Base-by-base conservation (phyloP, 352 stramenopile genomes). In the Phytophthora agathidicida region DNA sequence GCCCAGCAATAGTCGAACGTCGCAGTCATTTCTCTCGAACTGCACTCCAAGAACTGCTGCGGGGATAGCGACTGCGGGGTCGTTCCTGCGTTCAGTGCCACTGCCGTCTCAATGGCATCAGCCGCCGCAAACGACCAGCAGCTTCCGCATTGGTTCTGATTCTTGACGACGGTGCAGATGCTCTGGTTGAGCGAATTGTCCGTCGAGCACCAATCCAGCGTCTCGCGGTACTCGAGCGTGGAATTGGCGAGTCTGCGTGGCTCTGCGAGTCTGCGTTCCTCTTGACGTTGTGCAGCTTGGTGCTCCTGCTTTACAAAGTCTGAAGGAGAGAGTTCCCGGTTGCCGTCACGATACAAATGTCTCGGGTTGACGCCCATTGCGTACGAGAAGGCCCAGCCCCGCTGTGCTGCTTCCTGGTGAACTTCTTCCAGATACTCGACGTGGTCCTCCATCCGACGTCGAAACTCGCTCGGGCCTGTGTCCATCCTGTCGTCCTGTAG, bases 1-100 rank as follows among this genome's bases (percentile, higher is more conserved):
- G 82, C 77, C 83, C 83, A 94, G 57, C 85, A 94, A 56, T 94
- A 94, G 35, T 84, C 26, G 42, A 92, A 94, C 13, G 83, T 93
- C 17, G 72, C 43, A 6, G 80, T 84, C 71, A 89, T 88, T 14
- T 78, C 57, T 35, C 72, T 72, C 16, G 73, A 88, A 46, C 83
- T 93, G 68, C 85, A 94, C 35, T 85, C 73, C 14, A 94, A 47
- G 31, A 94, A 83, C 50, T 94, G 85, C 62, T 94, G 85, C 27
- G 85, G 83, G 7, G 85, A 94, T 28, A 94, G 58, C 38, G 85
- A 72, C 19, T 77, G 54, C 28, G 85, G 71, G 5, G 63, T 9
- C 8, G 66, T 76, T 36, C 75, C 49, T 11, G 71, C 68, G 43
- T 63, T 73, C 3, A 91, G 60, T 3, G 68, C 75, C 7, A 93